Evolutionary conservation across 352 stramenopile species (phyloP), one percentile per base, ranked within the genome.

Genomic region (Phytophthora aleatoria): DNA sequence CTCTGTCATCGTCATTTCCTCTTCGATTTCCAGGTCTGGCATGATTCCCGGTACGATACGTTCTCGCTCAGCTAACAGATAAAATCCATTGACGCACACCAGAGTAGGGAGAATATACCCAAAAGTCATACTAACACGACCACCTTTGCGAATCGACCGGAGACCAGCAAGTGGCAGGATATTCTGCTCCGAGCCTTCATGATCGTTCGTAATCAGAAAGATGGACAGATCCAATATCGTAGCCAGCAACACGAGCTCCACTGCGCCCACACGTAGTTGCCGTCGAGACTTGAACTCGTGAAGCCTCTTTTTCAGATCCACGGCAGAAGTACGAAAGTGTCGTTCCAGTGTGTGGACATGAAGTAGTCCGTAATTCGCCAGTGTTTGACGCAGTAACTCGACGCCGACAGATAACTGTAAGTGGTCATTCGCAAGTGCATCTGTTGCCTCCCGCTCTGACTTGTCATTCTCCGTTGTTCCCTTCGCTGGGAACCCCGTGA

Each of bases 221-320:
- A 95, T 90, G 0, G 72, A 81, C 12, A 94, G 58, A 63, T 95
- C 76, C 6, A 95, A 58, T 79, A 94, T 92, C 5, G 85, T 89
- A 3, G 73, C 81, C 9, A 95, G 77, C 56, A 91, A 41, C 26
- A 86, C 71, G 11, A 95, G 82, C 59, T 92, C 83, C 10, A 94
- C 27, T 0, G 83, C 65, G 6, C 87, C 87, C 2, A 92, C 72
- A 15, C 87, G 83, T 1, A 79, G 45, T n/a, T 85, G 72, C 31
- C 73, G 56, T 53, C 72, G 58, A 30, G 76, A 79, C 66, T 92
- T 91, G 69, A 92, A 90, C 28, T 84, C 74, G 57, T 95, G 87
- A 49, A 95, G 53, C 43, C 79, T 81, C 66, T 88, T 92, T 48
- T 91, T 94, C 12, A 95, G 61, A 44, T 95, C 87, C 8, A 94